Evolutionary conservation across 2,329 filamentous ascomycete species (phyloP), one percentile per base, ranked within the genome.

Genomic region (Cordyceps cateniannulata): DNA sequence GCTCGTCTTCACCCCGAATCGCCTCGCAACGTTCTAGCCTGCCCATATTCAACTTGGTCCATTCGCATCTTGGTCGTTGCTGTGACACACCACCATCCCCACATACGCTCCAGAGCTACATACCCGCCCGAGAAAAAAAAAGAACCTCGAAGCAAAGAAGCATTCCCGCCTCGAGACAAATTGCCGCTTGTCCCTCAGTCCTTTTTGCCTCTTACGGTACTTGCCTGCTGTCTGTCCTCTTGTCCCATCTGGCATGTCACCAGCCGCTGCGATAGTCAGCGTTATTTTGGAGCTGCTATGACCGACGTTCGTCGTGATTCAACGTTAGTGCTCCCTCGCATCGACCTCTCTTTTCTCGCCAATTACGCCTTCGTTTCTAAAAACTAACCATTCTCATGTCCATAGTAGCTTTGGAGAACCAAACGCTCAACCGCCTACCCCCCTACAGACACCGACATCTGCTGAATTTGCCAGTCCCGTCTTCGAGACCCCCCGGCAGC

Each of bases 351-450:
- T 53, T 24, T 8, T 3, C 8, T 25, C 12, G 29, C 18, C 42
- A 22, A 8, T 49, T 10, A 22, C 50, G 55, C 63, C n/a, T 29
- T 32, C 24, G 7, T 40, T 27, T 12, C 24, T 42, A 40, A 42
- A 25, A 10, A 14, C 76, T 80, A 68, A 81, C 70, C 65, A 63
- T 61, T 35, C 60, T 66, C 44, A 62, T 42, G 12, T 67, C 57
- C 66, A 62, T 62, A 62, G 65, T 70, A 86, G 84, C 79, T 84
- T 84, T 83, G 83, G 82, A 78, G 80, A 84, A 77, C 77, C 81
- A 77, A 84, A 81, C 79, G 79, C 80, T 79, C 81, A 81, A 71
- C 82, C 82, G 69, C 81, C 79, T 49, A 85, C 83, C 60, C 82
- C 83, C 60, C 80, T 78, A 71, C 77, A 81, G 69, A 86, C 83